Evolutionary conservation across 495 filamentous ascomycete genomes (phyloP), one percentile per base, ranked within the genome.

Genomic region (Talaromyces stipitatus): DNA sequence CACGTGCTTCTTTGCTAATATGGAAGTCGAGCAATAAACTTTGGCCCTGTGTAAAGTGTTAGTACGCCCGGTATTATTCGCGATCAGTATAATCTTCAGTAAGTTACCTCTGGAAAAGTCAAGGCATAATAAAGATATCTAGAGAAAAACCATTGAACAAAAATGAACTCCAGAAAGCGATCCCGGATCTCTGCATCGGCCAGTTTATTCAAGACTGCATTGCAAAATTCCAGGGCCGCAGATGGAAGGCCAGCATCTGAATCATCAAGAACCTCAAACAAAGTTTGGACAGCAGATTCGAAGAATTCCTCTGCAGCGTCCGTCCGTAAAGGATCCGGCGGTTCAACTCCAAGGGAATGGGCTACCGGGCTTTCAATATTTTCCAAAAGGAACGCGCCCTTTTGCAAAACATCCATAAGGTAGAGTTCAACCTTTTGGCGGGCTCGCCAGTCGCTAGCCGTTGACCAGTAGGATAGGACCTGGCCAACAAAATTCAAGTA

Each of bases 231-330:
- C 60, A 95, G 69, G 33, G 91, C 86, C 47, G 89, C 86, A 64
- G 87, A 84, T 18, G 94, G 94, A 57, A 98, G 88, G 16, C 91
- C 89, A 57, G 85, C 88, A 62, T 85, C 80, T 50, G 86, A 84
- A 50, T 80, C 70, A 67, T 92, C 89, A 48, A 98, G 78, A 54
- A 97, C 78, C 36, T 87, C 84, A 63, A 97, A 95, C n/a, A 98
- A 73, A 47, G 80, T 81, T 62, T 89, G 82, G 27, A 94, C 82
- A 9, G 91, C 90, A 61, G 83, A 81, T 58, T 88, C 84, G 73
- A 92, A 97, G 65, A 96, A 98, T 58, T 95, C 90, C 65, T 95
- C 90, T 29, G 87, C 85, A 18, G 86, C 85, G 64, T 92, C 87
- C 45, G 82, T 83, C 64, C 89, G 84, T 29, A 88, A 70, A 47